These are phyloP conservation scores for Paratinospora sagittata DNA, from an alignment of 164 flowering plant genomes.

Conservation along the genomic window DNA sequence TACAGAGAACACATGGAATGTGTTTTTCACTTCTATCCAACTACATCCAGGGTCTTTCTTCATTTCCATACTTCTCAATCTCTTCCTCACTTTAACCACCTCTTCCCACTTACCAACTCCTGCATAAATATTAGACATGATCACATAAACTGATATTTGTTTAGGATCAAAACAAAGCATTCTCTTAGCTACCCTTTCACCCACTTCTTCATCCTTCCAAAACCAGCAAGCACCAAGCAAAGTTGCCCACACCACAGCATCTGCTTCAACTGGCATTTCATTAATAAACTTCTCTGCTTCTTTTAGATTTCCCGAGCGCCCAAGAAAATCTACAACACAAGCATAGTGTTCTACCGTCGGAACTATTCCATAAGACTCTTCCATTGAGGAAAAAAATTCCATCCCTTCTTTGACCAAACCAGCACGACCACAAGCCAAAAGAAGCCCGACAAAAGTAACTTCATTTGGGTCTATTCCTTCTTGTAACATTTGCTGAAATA, in stretches of 20 bases:
- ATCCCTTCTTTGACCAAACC: constrained; percentile 52
- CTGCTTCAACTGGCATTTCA: constrained; percentile 54
- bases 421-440: constrained; percentile 54
- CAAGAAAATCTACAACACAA: constrained; percentile 69
- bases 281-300: constrained; percentile 60
- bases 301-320: constrained; percentile 52
- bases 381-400: constrained; percentile 47
- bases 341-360: constrained; percentile 69
- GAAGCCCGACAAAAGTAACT: constrained; percentile 60
- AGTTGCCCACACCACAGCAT: constrained; percentile 52
- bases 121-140: constrained; percentile 68
- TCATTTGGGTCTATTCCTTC: constrained; percentile 49
- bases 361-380: constrained; percentile 29
- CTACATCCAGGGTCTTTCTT: constrained; percentile 72
- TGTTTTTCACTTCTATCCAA: constrained; percentile 56
- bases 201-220: constrained; percentile 53
- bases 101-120: constrained; percentile 50
- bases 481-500: constrained; percentile 45
- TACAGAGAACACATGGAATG: constrained; percentile 42
- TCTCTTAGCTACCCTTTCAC: constrained; percentile 55
- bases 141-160: constrained; percentile 37
- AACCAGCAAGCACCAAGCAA: constrained; percentile 65
- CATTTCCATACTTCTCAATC: constrained; percentile 33
- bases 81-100: constrained; percentile 39
- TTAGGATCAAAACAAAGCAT: constrained; percentile 37